Evolutionary conservation across 2,329 filamentous ascomycete species (phyloP), one percentile per base, ranked within the genome.

Genomic region (Rhynchosporium agropyri): DNA sequence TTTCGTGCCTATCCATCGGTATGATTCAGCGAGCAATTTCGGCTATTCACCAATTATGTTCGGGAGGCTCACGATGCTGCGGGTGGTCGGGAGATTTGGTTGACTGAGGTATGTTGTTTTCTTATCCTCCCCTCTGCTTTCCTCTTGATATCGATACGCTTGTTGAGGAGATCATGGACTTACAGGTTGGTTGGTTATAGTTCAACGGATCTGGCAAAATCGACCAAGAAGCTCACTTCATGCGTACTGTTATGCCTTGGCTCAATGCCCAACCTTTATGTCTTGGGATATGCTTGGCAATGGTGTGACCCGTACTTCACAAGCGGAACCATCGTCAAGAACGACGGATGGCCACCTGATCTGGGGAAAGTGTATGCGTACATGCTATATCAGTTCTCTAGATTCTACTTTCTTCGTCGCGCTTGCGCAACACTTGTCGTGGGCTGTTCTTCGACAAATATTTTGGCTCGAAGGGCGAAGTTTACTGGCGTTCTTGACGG

Each of bases 1-100:
- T 69, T 79, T 77, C 65, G 63, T 80, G 59, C 74, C 76, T 64
- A 71, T 79, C 40, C 79, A 81, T 69, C 80, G 78, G 78, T 55
- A 63, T 40, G 61, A 63, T 31, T 42, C 40, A 10, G 61, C 56
- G 67, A 67, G 45, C 71, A 76, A 67, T 67, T 20, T 72, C 12
- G 67, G 67, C 7, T 77, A 78, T 77, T 80, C 73, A 75, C 79
- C 72, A 60, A 69, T 56, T 77, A 79, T 69, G 67, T 79, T 36
- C 57, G 74, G 15, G 74, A 77, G 43, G 74, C 73, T 56, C 59
- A 63, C 33, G 7, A 57, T 50, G 68, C 48, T 13, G 33, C 46
- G 2, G 48, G 38, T 29, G 49, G 57, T 13, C 1, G 57, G n/a
- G 45, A 55, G 26, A n/a, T 61, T 3, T 63, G 62, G 58, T 28